phyloP scores from a whole-genome alignment of 1,284 basidiomycete genomes.

The Marasmius sp. region DNA sequence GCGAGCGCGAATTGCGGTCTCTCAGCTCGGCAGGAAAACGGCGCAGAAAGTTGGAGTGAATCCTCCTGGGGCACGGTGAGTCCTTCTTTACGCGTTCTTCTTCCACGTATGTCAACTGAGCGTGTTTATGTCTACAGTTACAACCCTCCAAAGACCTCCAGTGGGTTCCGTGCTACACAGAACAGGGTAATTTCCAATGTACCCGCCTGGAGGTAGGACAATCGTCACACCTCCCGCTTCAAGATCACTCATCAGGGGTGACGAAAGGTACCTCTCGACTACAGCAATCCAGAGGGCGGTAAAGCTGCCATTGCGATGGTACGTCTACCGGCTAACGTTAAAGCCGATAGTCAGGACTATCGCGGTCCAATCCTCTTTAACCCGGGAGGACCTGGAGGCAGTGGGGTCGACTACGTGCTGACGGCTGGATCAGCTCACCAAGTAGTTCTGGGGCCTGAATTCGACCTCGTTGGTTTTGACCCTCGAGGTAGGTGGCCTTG shows the following conservation, averaged over 20 bases:
- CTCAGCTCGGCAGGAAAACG: too few species aligned
- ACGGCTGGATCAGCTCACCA: constrained; percentile 27
- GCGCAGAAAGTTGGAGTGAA: too few species aligned
- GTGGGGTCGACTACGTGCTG: constrained; percentile 28
- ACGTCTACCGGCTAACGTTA: constrained; percentile 24
- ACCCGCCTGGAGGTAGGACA: constrained; percentile 8
- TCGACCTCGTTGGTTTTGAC: constrained; percentile 52
- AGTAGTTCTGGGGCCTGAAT: constrained; percentile 39
- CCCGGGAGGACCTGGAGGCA: constrained; percentile 49
- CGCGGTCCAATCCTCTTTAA: constrained; percentile 49
- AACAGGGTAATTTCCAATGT: constrained; percentile 9
- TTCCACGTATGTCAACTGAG: too few species aligned
- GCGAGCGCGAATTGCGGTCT: too few species aligned
- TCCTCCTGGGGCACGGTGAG: too few species aligned
- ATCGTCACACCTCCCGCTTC: neutral
- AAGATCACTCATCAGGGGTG: neutral
- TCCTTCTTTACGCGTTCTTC: too few species aligned
- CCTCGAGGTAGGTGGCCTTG: constrained; percentile 30
- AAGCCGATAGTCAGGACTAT: constrained; percentile 29
- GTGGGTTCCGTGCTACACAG: constrained; percentile 12
- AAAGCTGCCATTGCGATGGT: constrained; percentile 38
- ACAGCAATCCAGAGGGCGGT: constrained; percentile 21
- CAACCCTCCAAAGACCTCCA: constrained; percentile 4
- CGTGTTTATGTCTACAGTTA: too few species aligned
- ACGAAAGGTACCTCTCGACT: constrained; percentile 6